These are phyloP conservation scores for Przewalskia tangutica DNA, from an alignment of 257 asterid genomes.

Conservation along the genomic window DNA sequence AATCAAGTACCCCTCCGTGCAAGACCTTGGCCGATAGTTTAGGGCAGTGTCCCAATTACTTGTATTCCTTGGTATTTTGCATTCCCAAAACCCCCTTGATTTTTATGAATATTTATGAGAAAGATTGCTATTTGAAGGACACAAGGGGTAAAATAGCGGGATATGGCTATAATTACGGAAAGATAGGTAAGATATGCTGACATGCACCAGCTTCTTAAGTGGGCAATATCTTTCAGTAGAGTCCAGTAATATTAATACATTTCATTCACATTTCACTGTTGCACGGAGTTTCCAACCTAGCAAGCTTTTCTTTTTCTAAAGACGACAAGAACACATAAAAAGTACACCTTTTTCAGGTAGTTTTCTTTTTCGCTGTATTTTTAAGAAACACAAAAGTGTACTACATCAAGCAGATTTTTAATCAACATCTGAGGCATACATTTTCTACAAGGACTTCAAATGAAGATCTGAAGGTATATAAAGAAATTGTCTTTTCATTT, in stretches of 20 bases:
- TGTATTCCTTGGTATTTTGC: neutral
- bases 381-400: neutral
- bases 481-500: too few relatives aligned
- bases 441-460: neutral
- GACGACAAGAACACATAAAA: neutral
- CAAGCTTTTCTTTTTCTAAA: constrained; percentile 1
- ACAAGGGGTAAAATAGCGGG: constrained; percentile 22
- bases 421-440: neutral
- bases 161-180: constrained; percentile 29
- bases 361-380: neutral
- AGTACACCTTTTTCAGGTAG: neutral
- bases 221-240: constrained; percentile 8
- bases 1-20: constrained; percentile 39
- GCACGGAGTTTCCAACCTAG: constrained; percentile 4
- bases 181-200: constrained; percentile 57
- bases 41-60: constrained; percentile 31
- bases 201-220: constrained; percentile 40
- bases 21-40: constrained; percentile 39
- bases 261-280: constrained; percentile 14
- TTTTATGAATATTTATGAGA: constrained; percentile 3
- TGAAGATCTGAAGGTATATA: neutral
- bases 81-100: constrained; percentile 3
- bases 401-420: neutral
- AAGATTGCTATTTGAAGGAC: constrained; percentile 14
- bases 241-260: neutral